A percentile compares a stretch with the other conserved stretches of the same genome.
Evolutionary conservation across 148 eudicot species (phyloP).

Genomic region (Euryodendron excelsum): DNA sequence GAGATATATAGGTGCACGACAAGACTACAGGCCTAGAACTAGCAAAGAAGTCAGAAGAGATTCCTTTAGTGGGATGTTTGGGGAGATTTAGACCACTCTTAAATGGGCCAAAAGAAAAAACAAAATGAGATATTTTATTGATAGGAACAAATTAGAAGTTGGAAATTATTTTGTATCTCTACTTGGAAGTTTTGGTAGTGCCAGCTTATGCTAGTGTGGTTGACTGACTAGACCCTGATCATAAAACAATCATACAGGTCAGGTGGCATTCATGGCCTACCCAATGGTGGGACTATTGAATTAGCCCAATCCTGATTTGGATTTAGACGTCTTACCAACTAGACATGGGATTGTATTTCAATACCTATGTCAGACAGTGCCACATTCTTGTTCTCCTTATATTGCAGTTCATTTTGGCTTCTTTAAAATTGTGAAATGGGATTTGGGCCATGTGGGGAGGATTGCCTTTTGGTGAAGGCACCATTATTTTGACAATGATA

Average conservation of each 20-base stretch:
- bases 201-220: not conserved
- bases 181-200: not conserved
- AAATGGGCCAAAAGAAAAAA: conserved; percentile 1
- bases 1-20: too few species aligned
- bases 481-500: not conserved
- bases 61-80: not conserved
- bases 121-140: not conserved
- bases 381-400: conserved; percentile 19
- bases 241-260: conserved; percentile 1
- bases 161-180: not conserved
- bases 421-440: conserved; percentile 1
- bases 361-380: conserved; percentile 13
- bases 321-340: conserved; percentile 24
- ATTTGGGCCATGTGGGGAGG: not conserved
- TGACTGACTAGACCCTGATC: not conserved
- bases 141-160: not conserved
- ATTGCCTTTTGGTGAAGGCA: not conserved
- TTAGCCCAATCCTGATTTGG: not conserved
- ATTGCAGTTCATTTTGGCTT: conserved; percentile 5
- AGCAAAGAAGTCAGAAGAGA: not conserved
- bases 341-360: not conserved
- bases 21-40: not conserved
- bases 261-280: not conserved
- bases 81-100: not conserved
- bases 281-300: not conserved